Percentiles rank a stretch among this genome's conserved stretches.
Evolutionary conservation across 331 rosid species (phyloP).

Genomic region (Pyracantha coccinea): DNA sequence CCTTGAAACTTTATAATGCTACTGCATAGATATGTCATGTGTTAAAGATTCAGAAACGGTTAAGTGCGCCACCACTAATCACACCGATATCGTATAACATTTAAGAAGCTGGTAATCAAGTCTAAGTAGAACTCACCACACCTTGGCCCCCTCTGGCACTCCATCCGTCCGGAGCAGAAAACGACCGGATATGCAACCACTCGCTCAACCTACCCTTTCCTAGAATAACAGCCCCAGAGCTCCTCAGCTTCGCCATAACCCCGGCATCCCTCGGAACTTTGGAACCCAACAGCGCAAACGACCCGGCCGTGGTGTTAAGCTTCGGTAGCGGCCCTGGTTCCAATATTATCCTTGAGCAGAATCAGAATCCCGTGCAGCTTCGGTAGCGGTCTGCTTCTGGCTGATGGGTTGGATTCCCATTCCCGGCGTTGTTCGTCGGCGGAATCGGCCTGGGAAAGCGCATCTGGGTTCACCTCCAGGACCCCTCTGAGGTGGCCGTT

Average conservation of each 20-base stretch:
- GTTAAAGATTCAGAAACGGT: not conserved
- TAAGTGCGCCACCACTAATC: too few species aligned
- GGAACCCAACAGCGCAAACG: constrained; percentile 51
- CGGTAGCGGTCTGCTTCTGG: constrained; percentile 4
- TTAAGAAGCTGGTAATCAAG: too few species aligned
- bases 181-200: constrained; percentile 20
- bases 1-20: not conserved
- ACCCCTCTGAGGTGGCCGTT: constrained; percentile 41
- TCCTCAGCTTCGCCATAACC: constrained; percentile 43
- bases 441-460: constrained; percentile 35
- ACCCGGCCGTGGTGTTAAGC: constrained; percentile 51
- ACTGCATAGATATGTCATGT: not conserved
- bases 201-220: constrained; percentile 46
- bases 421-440: constrained; percentile 37
- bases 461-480: constrained; percentile 61
- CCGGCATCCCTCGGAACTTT: constrained; percentile 49
- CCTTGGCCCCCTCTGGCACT: constrained; percentile 29
- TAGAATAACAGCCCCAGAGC: constrained; percentile 46
- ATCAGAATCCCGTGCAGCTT: constrained; percentile 53
- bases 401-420: not conserved
- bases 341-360: constrained; percentile 28
- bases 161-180: constrained; percentile 20
- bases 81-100: too few species aligned
- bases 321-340: constrained; percentile 28
- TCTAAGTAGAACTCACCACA: constrained; percentile 3